Conservation (phyloP, 75 land plant genomes). For the Ceratopteris richardii region DNA sequence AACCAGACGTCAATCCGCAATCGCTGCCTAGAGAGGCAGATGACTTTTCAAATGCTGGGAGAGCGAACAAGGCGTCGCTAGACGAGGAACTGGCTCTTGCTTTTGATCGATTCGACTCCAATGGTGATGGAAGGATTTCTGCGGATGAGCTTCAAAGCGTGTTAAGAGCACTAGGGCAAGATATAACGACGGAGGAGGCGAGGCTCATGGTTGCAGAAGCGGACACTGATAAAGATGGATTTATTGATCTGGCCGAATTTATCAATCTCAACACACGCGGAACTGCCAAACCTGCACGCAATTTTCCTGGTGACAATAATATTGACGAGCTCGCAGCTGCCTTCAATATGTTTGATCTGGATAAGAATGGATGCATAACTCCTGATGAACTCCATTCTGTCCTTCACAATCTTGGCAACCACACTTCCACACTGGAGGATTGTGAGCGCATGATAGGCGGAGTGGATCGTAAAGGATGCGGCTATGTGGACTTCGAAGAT, state of each 20-base stretch:
- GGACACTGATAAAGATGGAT: constrained; percentile 44
- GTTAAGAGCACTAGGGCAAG: constrained; percentile 14
- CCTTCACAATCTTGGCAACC: constrained; percentile 37
- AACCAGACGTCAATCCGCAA: background rate
- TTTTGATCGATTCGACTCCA: constrained; percentile 36
- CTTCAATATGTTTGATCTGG: constrained; percentile 50
- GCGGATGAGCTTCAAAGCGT: constrained; percentile 18
- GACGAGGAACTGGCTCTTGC: constrained; percentile 14
- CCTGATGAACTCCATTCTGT: constrained; percentile 53
- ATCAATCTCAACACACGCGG: constrained; percentile 8
- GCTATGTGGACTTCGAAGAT: constrained; percentile 48
- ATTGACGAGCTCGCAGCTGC: constrained; percentile 33
- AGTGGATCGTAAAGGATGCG: constrained; percentile 50
- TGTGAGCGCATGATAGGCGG: constrained; percentile 38
- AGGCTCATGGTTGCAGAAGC: constrained; percentile 33
- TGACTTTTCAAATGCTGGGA: background rate
- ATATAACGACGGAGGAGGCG: constrained; percentile 15
- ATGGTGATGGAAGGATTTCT: constrained; percentile 40
- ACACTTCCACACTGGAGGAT: constrained; percentile 16
- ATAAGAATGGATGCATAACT: constrained; percentile 55
- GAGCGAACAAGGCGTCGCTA: background rate
- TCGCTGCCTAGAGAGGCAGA: background rate
- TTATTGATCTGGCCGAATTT: constrained; percentile 45
- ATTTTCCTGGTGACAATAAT: background rate
- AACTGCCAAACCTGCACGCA: too few relatives aligned